A percentile compares a stretch with the other conserved stretches of the same genome.
phyloP scores from a whole-genome alignment of 306 rosid species.

The Castanospermum australe region DNA sequence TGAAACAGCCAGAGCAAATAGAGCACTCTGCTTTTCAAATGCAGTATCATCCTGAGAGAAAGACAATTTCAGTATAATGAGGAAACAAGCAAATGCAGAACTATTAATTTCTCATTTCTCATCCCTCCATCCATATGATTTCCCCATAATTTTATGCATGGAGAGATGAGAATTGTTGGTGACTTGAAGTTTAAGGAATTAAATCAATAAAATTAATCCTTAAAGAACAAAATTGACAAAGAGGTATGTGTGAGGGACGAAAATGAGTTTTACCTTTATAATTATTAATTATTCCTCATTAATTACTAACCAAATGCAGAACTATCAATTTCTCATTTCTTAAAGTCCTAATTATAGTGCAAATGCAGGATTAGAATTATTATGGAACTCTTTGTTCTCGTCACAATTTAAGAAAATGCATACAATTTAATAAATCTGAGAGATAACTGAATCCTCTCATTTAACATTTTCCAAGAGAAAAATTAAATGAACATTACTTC shows the following conservation, averaged over 20 bases:
- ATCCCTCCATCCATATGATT: too few relatives aligned
- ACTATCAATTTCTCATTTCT: not conserved
- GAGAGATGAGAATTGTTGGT: too few relatives aligned
- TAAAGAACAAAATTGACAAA: too few relatives aligned
- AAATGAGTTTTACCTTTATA: too few relatives aligned
- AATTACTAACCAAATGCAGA: too few relatives aligned
- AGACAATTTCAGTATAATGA: slow-evolving; percentile 24
- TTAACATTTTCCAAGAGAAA: not conserved
- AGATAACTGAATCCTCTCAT: not conserved
- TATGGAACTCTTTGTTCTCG: not conserved
- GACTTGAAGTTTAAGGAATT: too few relatives aligned
- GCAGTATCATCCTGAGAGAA: slow-evolving; percentile 80
- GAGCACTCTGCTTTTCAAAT: slow-evolving; percentile 95
- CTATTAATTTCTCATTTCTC: not conserved
- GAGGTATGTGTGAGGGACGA: too few relatives aligned
- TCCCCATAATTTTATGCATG: too few relatives aligned
- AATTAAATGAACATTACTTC: not conserved
- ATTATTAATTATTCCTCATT: too few relatives aligned
- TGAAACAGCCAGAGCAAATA: slow-evolving; percentile 90
- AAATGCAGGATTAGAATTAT: not conserved
- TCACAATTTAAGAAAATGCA: not conserved
- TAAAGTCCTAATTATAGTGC: not conserved
- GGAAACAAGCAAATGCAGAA: slow-evolving; percentile 12
- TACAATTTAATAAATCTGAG: not conserved
- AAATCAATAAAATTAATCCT: too few relatives aligned